A percentile compares a stretch with the other conserved stretches of the same genome.
phyloP scores from a whole-genome alignment of 73 alveolate genomes.

The Blepharisma stoltei region DNA sequence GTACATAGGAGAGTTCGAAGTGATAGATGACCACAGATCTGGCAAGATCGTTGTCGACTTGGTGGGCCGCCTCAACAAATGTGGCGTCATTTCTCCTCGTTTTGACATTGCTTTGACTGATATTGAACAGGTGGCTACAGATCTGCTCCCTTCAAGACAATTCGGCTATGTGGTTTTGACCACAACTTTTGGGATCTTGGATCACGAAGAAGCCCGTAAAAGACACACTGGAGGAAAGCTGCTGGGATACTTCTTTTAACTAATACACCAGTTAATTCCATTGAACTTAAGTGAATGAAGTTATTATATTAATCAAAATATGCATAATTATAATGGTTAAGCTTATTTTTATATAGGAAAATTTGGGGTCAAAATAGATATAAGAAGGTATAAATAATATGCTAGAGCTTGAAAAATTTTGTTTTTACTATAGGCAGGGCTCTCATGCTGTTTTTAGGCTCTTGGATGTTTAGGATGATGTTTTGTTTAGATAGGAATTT shows the following conservation, averaged over 20 bases:
- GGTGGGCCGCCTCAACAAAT: constrained; percentile 92
- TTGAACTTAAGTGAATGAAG: too few species aligned
- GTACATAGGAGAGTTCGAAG: constrained; percentile 95
- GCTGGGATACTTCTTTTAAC: constrained; percentile 97
- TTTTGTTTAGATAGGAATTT: too few species aligned
- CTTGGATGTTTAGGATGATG: too few species aligned
- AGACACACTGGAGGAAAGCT: constrained; percentile 98
- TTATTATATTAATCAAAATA: too few species aligned
- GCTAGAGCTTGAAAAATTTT: too few species aligned
- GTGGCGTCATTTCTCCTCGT: constrained; percentile 98
- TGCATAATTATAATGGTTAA: too few species aligned
- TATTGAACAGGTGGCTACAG: constrained; percentile 77
- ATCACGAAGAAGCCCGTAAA: constrained; percentile 92
- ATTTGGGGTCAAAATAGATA: too few species aligned
- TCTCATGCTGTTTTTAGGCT: too few species aligned
- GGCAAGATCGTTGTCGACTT: constrained; percentile 95
- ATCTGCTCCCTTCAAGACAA: constrained; percentile 94
- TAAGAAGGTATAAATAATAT: too few species aligned
- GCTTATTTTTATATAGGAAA: too few species aligned
- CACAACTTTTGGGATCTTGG: constrained; percentile 91
- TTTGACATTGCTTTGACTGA: constrained; percentile 72
- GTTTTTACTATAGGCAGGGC: too few species aligned
- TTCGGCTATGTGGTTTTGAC: constrained; percentile 94
- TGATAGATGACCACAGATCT: constrained; percentile 96
- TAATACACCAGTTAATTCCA: too few species aligned